phyloP scores from a whole-genome alignment of 2,329 filamentous ascomycete species.

The Aspergillus carbonarius region DNA sequence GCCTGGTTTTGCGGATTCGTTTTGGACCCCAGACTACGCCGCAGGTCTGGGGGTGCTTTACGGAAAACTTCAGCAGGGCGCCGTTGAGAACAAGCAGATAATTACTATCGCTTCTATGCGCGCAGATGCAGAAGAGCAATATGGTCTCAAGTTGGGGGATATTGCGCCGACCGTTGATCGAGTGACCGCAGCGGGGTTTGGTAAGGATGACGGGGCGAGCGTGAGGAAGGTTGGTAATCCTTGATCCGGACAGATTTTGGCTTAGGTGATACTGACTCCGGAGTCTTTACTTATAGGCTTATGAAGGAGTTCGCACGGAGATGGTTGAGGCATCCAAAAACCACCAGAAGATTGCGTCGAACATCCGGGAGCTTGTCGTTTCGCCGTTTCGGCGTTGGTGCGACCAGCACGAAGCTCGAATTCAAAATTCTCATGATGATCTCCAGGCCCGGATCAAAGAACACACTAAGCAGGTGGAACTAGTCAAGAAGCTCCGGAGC shows the following conservation, averaged over 20 bases:
- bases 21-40: constrained; percentile 98
- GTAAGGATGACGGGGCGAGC: constrained; percentile 90
- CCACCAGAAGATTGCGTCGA: constrained; percentile 94
- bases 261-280: not conserved
- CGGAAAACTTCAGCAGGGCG: constrained; percentile 92
- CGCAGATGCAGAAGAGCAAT: constrained; percentile 90
- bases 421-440: constrained; percentile 93
- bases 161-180: constrained; percentile 82
- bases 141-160: constrained; percentile 75
- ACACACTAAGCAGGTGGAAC: constrained; percentile 86
- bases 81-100: constrained; percentile 91
- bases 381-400: constrained; percentile 95
- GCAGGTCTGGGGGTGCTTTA: constrained; percentile 94
- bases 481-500: constrained; percentile 87
- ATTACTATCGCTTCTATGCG: constrained; percentile 89
- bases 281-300: constrained; percentile 63
- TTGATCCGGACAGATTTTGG: not conserved
- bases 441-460: constrained; percentile 86
- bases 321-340: constrained; percentile 88
- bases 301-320: constrained; percentile 86
- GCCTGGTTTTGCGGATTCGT: constrained; percentile 90
- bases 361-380: constrained; percentile 92
- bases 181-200: constrained; percentile 73
- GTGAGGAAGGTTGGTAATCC: constrained; percentile 73
- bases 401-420: constrained; percentile 85